Evolutionary conservation across 2,329 filamentous ascomycete species (phyloP).

Genomic region (Colletotrichum lupini): DNA sequence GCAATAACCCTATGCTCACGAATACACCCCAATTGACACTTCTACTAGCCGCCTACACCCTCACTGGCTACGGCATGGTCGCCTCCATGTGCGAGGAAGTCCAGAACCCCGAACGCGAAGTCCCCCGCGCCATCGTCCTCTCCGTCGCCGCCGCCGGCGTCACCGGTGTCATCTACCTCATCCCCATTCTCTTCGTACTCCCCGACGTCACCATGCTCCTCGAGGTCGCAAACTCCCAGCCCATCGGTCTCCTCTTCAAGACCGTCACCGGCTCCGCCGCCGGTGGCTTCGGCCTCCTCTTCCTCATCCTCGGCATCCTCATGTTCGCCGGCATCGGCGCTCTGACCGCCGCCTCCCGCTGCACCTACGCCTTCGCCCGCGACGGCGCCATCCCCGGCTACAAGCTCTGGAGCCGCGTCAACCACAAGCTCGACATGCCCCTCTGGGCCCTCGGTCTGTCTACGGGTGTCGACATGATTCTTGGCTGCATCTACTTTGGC

Average conservation of each 20-base stretch:
- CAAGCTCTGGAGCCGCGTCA: constrained; percentile 73
- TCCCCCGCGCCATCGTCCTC: constrained; percentile 77
- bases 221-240: constrained; percentile 76
- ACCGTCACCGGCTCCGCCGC: constrained; percentile 77
- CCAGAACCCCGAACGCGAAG: constrained; percentile 74
- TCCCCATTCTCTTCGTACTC: constrained; percentile 81
- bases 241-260: constrained; percentile 82
- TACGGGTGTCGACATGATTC: constrained; percentile 73
- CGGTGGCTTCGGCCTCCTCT: constrained; percentile 80
- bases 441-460: constrained; percentile 77
- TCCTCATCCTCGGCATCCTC: constrained; percentile 80
- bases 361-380: constrained; percentile 80
- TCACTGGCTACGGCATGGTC: constrained; percentile 78
- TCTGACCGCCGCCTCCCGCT: constrained; percentile 78
- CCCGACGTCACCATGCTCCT: constrained; percentile 74
- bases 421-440: constrained; percentile 74
- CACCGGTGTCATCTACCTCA: constrained; percentile 74
- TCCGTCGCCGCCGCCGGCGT: constrained; percentile 75
- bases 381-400: constrained; percentile 81
- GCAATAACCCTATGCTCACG: background rate
- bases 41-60: constrained; percentile 63
- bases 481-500: constrained; percentile 84
- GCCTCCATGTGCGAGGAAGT: constrained; percentile 80
- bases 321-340: constrained; percentile 82
- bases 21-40: background rate